Conservation (phyloP, 768 basidiomycete genomes). For the Suillus tomentosus region DNA sequence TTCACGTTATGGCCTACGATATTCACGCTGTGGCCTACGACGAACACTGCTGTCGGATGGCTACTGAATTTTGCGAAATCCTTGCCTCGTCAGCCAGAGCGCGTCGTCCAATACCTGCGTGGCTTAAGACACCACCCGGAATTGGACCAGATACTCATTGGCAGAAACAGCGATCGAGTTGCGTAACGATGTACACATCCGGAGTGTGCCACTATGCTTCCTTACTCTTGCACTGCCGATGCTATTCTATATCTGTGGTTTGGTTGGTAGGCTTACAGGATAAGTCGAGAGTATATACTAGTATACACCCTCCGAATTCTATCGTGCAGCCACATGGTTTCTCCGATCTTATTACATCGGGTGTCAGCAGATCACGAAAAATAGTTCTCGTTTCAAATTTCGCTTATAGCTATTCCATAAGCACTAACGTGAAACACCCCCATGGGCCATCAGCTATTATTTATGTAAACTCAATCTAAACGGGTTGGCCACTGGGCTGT, state of each 20-base stretch:
- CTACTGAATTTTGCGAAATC: not conserved
- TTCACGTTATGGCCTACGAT: slow-evolving; percentile 25
- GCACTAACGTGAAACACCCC: too few species aligned
- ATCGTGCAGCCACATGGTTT: too few species aligned
- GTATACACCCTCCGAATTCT: not conserved
- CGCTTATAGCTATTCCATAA: too few species aligned
- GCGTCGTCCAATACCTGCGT: not conserved
- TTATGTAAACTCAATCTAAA: not conserved
- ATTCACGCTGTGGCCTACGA: slow-evolving; percentile 24
- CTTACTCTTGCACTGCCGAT: not conserved
- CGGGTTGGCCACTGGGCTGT: not conserved
- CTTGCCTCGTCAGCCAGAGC: not conserved
- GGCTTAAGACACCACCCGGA: not conserved
- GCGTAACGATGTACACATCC: not conserved
- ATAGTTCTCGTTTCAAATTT: too few species aligned
- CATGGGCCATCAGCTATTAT: not conserved
- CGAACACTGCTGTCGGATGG: not conserved
- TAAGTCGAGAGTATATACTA: not conserved
- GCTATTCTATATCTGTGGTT: too few species aligned
- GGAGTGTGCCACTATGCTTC: not conserved
- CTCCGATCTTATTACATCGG: too few species aligned
- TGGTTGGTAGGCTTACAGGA: not conserved
- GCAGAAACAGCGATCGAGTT: not conserved
- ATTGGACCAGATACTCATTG: too few species aligned
- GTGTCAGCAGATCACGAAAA: too few species aligned